Base-by-base conservation (phyloP, 768 basidiomycete species). In the Phylloporus sp. region DNA sequence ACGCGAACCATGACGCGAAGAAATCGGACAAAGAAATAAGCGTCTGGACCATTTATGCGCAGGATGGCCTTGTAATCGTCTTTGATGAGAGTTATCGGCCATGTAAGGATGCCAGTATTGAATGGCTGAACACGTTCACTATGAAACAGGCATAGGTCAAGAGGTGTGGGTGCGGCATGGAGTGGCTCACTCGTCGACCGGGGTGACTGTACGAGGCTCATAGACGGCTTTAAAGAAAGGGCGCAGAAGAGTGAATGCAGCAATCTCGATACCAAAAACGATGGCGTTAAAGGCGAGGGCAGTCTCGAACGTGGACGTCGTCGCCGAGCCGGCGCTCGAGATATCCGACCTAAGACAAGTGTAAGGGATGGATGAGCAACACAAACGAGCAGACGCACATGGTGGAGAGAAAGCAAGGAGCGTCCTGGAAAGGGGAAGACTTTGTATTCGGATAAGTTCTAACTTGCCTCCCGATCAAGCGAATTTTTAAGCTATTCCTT, bases 11-110 rank as follows among this genome's bases (percentile, higher is more conserved):
- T 88, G 77, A 97, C 84, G 44, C 86, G 82, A 26, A 91, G 75
- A 68, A 90, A 97, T 47, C 92, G 87, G 40, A 97, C 85, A 60
- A 89, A 99, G 64, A 95, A 86, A 72, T 95, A 99, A 15, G 93
- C 89, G 66, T 98, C 95, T 52, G 88, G 74, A 24, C 92, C 92
- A 55, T 93, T 94, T 38, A 80, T 76, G 38, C 73, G 72, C 53
- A 82, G 77, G 51, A 91, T 82, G 22, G 75, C 76, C 26, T 70
- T 70, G 61, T 84, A 82, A 62, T 91, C 80, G 2, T 85, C 76
- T 2, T 73, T 74, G 70, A 72, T 84, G 18, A 94, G 68, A 1
- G 80, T 75, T 18, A 78, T 52, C 2, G 88, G 86, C 91, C 91
- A 95, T 29, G 75, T 62, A 22, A 91, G 69, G 18, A 80, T 56